Conservation (phyloP, 805 yeast species). For the Ogataea ganodermae region DNA sequence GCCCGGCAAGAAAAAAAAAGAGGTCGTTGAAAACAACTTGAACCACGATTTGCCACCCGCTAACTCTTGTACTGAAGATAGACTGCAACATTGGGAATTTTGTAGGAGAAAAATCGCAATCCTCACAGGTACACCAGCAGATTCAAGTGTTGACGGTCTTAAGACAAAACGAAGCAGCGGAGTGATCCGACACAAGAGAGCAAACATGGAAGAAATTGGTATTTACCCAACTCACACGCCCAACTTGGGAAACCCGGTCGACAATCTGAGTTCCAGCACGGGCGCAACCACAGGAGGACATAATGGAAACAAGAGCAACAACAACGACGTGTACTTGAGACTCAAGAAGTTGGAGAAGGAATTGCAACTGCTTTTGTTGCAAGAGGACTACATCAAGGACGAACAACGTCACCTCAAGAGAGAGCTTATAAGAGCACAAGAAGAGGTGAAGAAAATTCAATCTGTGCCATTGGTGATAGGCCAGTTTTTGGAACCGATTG, state of each 20-base stretch:
- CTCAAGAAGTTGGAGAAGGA: slow-evolving; percentile 90
- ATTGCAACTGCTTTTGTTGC: slow-evolving; percentile 77
- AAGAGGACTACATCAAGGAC: slow-evolving; percentile 96
- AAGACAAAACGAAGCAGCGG: not conserved
- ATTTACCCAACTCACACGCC: slow-evolving; percentile 39
- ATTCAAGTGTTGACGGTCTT: not conserved
- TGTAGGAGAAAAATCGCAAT: slow-evolving; percentile 5
- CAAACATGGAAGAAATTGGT: slow-evolving; percentile 63
- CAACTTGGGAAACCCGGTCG: slow-evolving; percentile 29
- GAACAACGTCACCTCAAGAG: slow-evolving; percentile 96
- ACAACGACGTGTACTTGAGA: slow-evolving; percentile 73
- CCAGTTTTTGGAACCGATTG: slow-evolving; percentile 96
- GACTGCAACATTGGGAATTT: not conserved
- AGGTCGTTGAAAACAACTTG: slow-evolving; percentile 5
- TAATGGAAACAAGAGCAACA: slow-evolving; percentile 31
- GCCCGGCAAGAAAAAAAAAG: not conserved
- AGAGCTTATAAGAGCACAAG: slow-evolving; percentile 95
- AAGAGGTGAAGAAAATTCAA: slow-evolving; percentile 96
- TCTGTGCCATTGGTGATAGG: slow-evolving; percentile 98
- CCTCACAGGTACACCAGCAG: slow-evolving; percentile 2
- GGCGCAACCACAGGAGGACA: slow-evolving; percentile 22
- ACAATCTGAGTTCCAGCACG: slow-evolving; percentile 25
- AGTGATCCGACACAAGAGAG: not conserved
- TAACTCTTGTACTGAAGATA: not conserved
- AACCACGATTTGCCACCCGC: slow-evolving; percentile 7